Base-by-base conservation (phyloP, 2,329 filamentous ascomycete genomes). In the Cladophialophora psammophila region DNA sequence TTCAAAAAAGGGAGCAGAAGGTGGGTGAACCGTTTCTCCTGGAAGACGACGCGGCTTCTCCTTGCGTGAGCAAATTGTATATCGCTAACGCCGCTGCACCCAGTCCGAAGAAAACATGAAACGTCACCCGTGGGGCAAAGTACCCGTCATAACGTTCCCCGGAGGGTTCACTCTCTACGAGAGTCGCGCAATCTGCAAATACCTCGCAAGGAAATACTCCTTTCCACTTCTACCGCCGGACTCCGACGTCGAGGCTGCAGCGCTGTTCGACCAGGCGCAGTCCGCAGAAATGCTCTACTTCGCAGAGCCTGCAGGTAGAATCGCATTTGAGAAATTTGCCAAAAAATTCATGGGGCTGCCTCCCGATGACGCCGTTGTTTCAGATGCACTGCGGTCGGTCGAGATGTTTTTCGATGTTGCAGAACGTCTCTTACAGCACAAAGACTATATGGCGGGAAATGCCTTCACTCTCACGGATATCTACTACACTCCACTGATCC, bases 131-230 rank as follows among this genome's bases (percentile, higher is more conserved):
- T 81, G 78, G 77, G 80, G 79, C 26, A 81, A 81, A 74, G 71
- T 81, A 35, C 80, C 80, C 45, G 74, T 71, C n/a, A 67, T 83
- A 52, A 74, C 72, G 56, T 80, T 78, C 68, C 71, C 79, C 12
- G 75, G 78, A 3, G 79, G 79, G 0, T 82, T 83, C 72, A 81
- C 76, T 58, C 77, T 84, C 63, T 81, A 81, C 71, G 81, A 84
- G 73, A 82, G 80, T 71, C 81, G 81, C 40, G 78, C 79, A 59
- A 83, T 84, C 71, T 82, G 79, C 79, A 80, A 80, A 73, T 82
- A 82, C 72, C 78, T 84, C 65, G 74, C 80, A 10, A 78, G 32
- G 36, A 82, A 81, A 70, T 83, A 83, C 75, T 78, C 75, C n/a
- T 79, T 83, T 66, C 79, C 79, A 59, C 79, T 83, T 60, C 73